phyloP scores from a whole-genome alignment of 2,329 filamentous ascomycete genomes.

The Cryphonectria radicalis region DNA sequence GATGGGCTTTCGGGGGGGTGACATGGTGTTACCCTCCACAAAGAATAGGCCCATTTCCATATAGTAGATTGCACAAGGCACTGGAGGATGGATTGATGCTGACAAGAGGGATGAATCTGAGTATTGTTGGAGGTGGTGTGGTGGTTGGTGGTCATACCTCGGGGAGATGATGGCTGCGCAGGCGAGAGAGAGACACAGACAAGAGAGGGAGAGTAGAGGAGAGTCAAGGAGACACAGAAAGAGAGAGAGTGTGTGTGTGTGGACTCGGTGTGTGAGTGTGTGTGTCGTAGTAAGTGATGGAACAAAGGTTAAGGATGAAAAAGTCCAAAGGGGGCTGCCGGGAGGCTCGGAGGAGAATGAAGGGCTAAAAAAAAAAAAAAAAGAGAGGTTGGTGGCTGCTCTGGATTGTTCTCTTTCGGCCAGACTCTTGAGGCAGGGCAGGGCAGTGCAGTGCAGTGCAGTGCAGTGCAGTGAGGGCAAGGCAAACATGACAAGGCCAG shows the following conservation, averaged over 20 bases:
- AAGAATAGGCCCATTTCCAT: background rate
- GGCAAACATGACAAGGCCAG: background rate
- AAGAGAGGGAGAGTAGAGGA: too few relatives aligned
- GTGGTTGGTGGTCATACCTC: background rate
- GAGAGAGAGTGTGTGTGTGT: background rate
- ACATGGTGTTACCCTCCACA: background rate
- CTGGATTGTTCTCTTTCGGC: background rate
- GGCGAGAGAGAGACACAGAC: background rate
- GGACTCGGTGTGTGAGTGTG: background rate
- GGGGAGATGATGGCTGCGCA: background rate
- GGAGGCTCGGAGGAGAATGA: background rate
- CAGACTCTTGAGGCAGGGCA: background rate
- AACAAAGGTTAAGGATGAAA: background rate
- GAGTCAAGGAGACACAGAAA: background rate
- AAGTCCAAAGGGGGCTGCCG: background rate
- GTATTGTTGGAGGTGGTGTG: background rate
- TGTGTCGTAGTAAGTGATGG: background rate
- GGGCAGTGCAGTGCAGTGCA: background rate
- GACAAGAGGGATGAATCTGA: background rate
- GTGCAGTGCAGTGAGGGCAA: background rate
- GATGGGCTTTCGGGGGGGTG: background rate
- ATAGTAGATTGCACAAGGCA: background rate
- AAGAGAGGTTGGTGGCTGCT: slow-evolving; percentile 10
- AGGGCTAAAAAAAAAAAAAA: slow-evolving; percentile 9
- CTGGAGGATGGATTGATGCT: slow-evolving; percentile 8